Evolutionary conservation across 2,329 filamentous ascomycete genomes (phyloP), one percentile per base, ranked within the genome.

Genomic region (Pyricularia grisea): DNA sequence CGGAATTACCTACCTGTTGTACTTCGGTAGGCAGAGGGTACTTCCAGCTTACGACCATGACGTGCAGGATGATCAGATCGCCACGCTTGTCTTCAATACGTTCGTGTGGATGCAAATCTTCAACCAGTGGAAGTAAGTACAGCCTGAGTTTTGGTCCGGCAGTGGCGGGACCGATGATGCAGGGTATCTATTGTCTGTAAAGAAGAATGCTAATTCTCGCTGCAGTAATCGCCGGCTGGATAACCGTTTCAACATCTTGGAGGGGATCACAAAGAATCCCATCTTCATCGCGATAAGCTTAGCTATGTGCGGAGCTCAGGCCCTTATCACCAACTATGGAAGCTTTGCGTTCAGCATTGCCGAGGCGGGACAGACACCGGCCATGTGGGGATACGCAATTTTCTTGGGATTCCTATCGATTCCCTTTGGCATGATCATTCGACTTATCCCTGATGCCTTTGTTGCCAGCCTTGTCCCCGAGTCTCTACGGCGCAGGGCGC

Each of bases 341-440:
- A 89, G 91, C 60, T 79, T 82, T 12, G 92, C 93, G 1, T 94
- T 97, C 81, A 85, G 86, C 61, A 91, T 94, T 63, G 72, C 42
- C 42, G 17, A 20, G 20, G 42, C 7, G 17, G 83, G 79, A 10
- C 84, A 97, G 73, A 89, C 88, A 23, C 86, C 86, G n/a, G 81
- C 84, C 14, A 90, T 97, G 77, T 98, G 94, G 95, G 94, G 84
- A 9, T 91, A 95, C 73, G 97, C 93, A 9, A 85, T 99, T 69
- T 83, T 95, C 30, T 86, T 97, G 55, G 93, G 94, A 36, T 83
- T 91, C 72, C 79, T 96, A n/a, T 97, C 94, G 23, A 88, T 98
- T 33, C 92, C 93, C 0, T 84, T 97, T 68, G 95, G 92, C 70
- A 83, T 94, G 28, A 81, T 92, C 36, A 90, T 98, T 70, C 92